Evolutionary conservation across 352 stramenopile genomes (phyloP).

Genomic region (Aphanomyces astaci): DNA sequence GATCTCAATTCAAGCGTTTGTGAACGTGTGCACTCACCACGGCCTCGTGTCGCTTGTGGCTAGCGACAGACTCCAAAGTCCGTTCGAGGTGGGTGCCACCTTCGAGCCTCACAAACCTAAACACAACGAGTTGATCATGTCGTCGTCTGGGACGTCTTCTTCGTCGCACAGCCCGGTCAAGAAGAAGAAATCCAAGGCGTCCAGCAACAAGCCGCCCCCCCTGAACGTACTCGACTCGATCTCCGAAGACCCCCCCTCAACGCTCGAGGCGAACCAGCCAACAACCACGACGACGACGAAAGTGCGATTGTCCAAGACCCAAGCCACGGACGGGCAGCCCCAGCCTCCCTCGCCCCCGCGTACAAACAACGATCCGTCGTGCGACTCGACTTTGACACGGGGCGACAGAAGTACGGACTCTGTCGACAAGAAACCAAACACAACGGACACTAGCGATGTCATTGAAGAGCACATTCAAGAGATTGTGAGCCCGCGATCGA

Average conservation of each 20-base stretch:
- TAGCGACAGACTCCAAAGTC: constrained; percentile 47
- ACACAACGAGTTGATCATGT: neutral
- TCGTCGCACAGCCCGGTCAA: neutral
- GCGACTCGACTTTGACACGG: neutral
- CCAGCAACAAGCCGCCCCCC: neutral
- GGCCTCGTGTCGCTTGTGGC: constrained; percentile 57
- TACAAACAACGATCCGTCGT: neutral
- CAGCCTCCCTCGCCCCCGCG: neutral
- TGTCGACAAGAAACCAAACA: neutral
- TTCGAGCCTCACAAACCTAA: neutral
- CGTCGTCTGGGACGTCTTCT: neutral
- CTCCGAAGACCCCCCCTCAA: neutral
- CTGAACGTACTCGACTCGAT: neutral
- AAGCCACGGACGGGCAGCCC: neutral
- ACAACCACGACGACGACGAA: neutral
- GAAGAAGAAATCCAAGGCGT: neutral
- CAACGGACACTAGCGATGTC: neutral
- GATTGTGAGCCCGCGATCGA: neutral
- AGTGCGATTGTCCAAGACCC: neutral
- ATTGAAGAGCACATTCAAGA: constrained; percentile 14
- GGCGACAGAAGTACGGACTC: neutral
- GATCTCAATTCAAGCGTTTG: constrained; percentile 60
- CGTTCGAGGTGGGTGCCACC: constrained; percentile 29
- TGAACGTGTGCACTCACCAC: constrained; percentile 62
- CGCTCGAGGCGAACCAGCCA: neutral